Evolutionary conservation across 2,329 filamentous ascomycete species (phyloP).

Genomic region (Iodosphaeria phyllophila): DNA sequence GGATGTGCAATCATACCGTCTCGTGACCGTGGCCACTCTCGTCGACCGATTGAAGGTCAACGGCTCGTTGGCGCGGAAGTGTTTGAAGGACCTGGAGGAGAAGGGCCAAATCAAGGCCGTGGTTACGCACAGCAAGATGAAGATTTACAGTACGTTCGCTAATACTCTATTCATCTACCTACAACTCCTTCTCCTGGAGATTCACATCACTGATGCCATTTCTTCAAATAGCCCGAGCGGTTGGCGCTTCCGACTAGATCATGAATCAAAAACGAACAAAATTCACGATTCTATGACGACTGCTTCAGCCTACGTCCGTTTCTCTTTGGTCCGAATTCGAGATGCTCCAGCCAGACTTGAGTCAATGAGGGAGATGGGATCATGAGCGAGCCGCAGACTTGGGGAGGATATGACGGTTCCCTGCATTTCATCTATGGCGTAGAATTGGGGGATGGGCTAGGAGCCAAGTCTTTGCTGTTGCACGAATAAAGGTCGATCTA

Average conservation of each 20-base stretch:
- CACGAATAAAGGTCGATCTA: too few species aligned
- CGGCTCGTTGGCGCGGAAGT: slow-evolving; percentile 83
- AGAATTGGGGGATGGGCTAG: slow-evolving; percentile 14
- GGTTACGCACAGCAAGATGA: slow-evolving; percentile 89
- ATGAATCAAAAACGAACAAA: slow-evolving; percentile 8
- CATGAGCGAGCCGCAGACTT: too few species aligned
- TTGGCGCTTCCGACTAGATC: slow-evolving; percentile 15
- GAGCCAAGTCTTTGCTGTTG: slow-evolving; percentile 12
- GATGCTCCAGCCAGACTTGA: too few species aligned
- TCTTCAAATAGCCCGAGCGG: slow-evolving; percentile 12
- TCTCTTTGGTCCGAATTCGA: too few species aligned
- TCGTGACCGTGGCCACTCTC: slow-evolving; percentile 95
- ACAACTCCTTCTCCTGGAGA: background rate
- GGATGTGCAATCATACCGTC: slow-evolving; percentile 99
- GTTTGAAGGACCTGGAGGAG: slow-evolving; percentile 86
- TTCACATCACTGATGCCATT: slow-evolving; percentile 1
- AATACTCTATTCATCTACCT: background rate
- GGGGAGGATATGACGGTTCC: too few species aligned
- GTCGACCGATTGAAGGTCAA: slow-evolving; percentile 99
- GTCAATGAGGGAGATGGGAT: too few species aligned
- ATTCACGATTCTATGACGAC: slow-evolving; percentile 16
- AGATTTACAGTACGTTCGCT: slow-evolving; percentile 68
- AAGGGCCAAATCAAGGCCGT: slow-evolving; percentile 98
- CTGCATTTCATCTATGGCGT: slow-evolving; percentile 17
- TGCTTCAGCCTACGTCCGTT: too few species aligned